Conservation (phyloP, 805 yeast species). For the Candida piceae region DNA sequence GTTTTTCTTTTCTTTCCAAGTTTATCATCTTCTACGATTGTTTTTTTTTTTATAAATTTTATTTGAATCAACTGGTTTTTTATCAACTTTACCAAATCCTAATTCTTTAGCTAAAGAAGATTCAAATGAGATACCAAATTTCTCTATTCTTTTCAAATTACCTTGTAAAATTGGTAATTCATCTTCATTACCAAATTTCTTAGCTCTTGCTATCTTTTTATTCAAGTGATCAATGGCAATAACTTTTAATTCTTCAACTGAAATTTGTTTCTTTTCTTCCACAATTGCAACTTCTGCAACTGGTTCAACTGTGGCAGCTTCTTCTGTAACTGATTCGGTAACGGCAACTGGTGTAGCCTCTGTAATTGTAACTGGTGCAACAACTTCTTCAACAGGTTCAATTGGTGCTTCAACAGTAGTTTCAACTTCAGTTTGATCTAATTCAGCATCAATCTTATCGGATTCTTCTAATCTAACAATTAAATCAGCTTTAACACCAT, state of each 20-base stretch:
- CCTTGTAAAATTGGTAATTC: slow-evolving; percentile 48
- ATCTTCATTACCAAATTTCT: slow-evolving; percentile 69
- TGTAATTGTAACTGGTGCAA: too few species aligned
- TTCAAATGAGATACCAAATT: slow-evolving; percentile 73
- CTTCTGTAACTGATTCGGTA: slow-evolving; percentile 10
- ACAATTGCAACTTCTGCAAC: slow-evolving; percentile 4
- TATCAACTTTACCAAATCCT: slow-evolving; percentile 31
- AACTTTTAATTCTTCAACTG: slow-evolving; percentile 58
- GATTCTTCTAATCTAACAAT: slow-evolving; percentile 58
- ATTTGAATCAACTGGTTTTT: slow-evolving; percentile 3
- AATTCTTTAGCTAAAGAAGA: slow-evolving; percentile 64
- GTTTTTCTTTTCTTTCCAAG: too few species aligned
- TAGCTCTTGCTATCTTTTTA: slow-evolving; percentile 65
- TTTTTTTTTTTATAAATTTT: background rate
- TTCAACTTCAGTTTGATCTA: slow-evolving; percentile 19
- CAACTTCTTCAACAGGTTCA: slow-evolving; percentile 8
- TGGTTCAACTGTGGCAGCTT: slow-evolving; percentile 8
- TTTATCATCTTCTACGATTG: too few species aligned
- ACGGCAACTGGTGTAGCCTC: too few species aligned
- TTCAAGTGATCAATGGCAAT: slow-evolving; percentile 63
- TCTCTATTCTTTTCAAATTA: slow-evolving; percentile 66
- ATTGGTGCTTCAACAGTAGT: slow-evolving; percentile 13
- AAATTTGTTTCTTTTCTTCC: background rate
- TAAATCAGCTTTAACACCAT: slow-evolving; percentile 80
- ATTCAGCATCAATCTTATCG: slow-evolving; percentile 36